Evolutionary conservation across 345 rosid genomes (phyloP), one percentile per base, ranked within the genome.

Genomic region (Citrus cavaleriei): DNA sequence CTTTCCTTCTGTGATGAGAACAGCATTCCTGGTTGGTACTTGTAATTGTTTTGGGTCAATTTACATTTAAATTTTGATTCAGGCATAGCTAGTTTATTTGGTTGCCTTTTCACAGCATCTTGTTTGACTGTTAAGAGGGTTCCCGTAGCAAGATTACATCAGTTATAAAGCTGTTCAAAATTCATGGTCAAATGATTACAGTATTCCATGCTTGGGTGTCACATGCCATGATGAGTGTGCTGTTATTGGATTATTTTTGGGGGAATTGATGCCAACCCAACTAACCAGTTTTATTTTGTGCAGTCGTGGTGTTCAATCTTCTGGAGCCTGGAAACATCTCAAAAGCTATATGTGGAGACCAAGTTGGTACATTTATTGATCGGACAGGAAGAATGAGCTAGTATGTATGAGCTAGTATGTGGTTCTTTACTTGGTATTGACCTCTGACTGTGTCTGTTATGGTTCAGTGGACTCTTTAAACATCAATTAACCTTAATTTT

Each of bases 321-420:
- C 86, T 78, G 4, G 84, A 88, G 78, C 86, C 83, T 71, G 90
- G 88, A 73, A 87, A 81, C 63, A 82, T 87, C 61, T 85, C 85
- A 35, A 87, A 79, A 76, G 88, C 90, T 30, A 71, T 87, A 66
- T 80, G 88, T 73, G 90, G 90, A 74, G 85, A 87, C 28, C 86
- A 59, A 74, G 90, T 85, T 38, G 90, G 90, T 66, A 88, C 88
- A n/a, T 77, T 84, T 78, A 88, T 88, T 21, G 88, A 85, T 64
- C 84, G 68, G 77, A 24, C 74, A n/a, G 78, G 78, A 51, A 49
- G 78, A 27, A 42, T 73, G 5, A 59, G 59, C 65, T 76, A 51
- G 70, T 37, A 49, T 63, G 72, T 25, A 42, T 73, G 5, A 59
- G 59, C 65, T 76, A 51, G 70, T 37, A 49, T 63, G 72, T 25